Base-by-base conservation (phyloP, 345 rosid genomes). In the Gossypium arboreum region DNA sequence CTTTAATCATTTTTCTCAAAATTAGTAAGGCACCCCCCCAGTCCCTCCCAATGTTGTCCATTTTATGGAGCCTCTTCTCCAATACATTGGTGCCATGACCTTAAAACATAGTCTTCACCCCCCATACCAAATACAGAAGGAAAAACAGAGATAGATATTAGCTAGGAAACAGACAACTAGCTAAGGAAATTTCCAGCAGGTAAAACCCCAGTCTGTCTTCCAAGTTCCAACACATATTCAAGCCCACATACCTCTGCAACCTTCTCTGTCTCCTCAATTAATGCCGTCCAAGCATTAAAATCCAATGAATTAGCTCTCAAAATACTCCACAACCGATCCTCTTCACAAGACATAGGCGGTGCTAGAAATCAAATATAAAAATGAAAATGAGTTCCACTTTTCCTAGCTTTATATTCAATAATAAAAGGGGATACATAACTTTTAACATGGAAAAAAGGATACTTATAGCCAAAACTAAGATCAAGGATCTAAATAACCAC, bases 181-280 rank as follows among this genome's bases (percentile, higher is more conserved):
- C 0, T 50, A 12, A 43, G 3, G 8, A 57, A 24, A 6, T 34
- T 59, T 17, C 74, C 25, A 41, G 34, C 56, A 18, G 39, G 18
- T 16, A 55, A 55, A 56, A 73, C 11, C 34, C 12, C 45, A 43
- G 27, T 52, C 62, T 50, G 45, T 68, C 45, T 34, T 34, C 41
- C 41, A 34, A 34, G 41, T 34, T 60, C 39, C 22, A 48, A 44
- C 34, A 34, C 44, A 45, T 24, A 15, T 51, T 41, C 55, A 48
- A 60, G 68, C 41, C 55, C 18, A 70, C 81, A 85, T 84, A 93
- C 98, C 98, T 87, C 92, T n/a, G 97, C 86, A 43, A 84, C 80
- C 86, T 91, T 95, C 86, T 95, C 99, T 13, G 97, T 91, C 80
- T 91, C 99, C 45, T 93, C 94, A 71, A 95, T 85, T 73, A 95